These are phyloP conservation scores for Atkinsonella hypoxylon DNA, from an alignment of 2,329 filamentous ascomycete species.

Conservation along the genomic window DNA sequence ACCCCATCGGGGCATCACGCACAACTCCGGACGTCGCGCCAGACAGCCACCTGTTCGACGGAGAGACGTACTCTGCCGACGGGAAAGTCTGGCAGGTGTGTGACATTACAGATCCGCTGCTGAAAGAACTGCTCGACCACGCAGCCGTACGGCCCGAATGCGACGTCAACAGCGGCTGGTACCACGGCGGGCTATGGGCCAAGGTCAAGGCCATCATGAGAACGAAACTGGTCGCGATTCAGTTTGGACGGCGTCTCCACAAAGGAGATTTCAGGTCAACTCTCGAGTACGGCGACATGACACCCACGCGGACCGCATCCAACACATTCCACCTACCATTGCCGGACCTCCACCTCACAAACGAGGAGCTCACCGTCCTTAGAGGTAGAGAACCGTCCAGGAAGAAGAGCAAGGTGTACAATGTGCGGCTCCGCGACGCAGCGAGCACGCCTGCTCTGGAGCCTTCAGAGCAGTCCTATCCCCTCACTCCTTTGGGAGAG, in stretches of 20 bases:
- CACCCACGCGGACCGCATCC: constrained; percentile 18
- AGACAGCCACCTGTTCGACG: constrained; percentile 70
- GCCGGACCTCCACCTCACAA: constrained; percentile 23
- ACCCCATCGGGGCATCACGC: constrained; percentile 26
- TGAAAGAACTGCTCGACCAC: constrained; percentile 53
- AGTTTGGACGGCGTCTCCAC: constrained; percentile 39
- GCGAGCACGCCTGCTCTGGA: constrained; percentile 10
- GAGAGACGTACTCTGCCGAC: constrained; percentile 59
- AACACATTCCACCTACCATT: constrained; percentile 22
- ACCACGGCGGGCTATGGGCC: constrained; percentile 64
- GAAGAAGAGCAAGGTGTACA: constrained; percentile 25
- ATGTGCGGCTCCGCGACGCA: constrained; percentile 18
- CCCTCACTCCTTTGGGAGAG: constrained; percentile 3
- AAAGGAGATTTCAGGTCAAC: constrained; percentile 24
- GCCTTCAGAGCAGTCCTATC: constrained; percentile 8
- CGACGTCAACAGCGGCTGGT: constrained; percentile 69
- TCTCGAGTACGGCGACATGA: constrained; percentile 22
- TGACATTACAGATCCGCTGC: constrained; percentile 73
- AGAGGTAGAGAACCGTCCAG: constrained; percentile 23
- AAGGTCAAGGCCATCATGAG: constrained; percentile 84
- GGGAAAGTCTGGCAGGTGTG: constrained; percentile 92
- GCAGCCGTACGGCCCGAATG: constrained; percentile 46
- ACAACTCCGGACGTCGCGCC: constrained; percentile 27
- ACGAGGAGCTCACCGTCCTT: constrained; percentile 23
- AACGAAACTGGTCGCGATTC: constrained; percentile 63